These are phyloP conservation scores for Trametes cingulata DNA, from an alignment of 768 basidiomycete genomes.

Conservation along the genomic window DNA sequence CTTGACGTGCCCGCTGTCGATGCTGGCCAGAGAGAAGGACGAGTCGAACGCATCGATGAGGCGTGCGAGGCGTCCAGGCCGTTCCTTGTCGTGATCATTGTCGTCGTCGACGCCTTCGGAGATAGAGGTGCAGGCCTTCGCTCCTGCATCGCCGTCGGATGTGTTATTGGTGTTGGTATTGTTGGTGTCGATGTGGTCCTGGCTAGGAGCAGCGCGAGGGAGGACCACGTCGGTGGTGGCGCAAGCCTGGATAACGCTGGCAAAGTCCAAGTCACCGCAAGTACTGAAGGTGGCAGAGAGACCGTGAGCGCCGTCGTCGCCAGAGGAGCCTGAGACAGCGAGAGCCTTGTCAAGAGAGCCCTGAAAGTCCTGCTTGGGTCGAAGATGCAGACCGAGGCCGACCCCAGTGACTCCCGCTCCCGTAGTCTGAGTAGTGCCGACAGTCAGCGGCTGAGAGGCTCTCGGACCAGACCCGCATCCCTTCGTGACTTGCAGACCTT, in stretches of 20 bases:
- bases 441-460: neutral
- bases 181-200: neutral
- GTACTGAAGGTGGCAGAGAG: neutral
- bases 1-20: constrained; percentile 5
- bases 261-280: neutral
- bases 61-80: neutral
- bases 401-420: neutral
- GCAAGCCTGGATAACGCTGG: neutral
- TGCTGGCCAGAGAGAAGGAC: constrained; percentile 1
- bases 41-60: constrained; percentile 1
- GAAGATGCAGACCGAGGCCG: constrained; percentile 4
- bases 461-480: neutral
- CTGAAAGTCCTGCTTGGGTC: constrained; percentile 1
- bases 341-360: neutral
- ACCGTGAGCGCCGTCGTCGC: neutral
- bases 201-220: neutral
- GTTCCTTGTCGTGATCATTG: neutral
- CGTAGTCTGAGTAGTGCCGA: neutral
- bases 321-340: neutral
- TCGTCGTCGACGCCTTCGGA: neutral
- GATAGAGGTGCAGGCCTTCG: neutral
- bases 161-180: neutral
- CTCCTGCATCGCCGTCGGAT: no score
- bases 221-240: neutral
- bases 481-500: neutral